Conservation (phyloP, 306 rosid genomes). For the Inga leiocalycina region DNA sequence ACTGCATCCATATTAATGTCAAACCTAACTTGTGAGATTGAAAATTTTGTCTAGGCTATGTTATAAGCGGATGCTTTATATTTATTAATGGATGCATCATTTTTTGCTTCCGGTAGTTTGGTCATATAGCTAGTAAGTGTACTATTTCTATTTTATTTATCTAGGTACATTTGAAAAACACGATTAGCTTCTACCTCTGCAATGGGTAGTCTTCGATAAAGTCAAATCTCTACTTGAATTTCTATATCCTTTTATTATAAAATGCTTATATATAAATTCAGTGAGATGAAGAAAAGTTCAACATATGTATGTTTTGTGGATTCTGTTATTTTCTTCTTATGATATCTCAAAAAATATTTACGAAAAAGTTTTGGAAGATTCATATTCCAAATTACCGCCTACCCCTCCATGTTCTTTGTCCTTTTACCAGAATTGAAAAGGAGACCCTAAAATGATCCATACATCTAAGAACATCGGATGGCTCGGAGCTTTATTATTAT, state of each 20-base stretch:
- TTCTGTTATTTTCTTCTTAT: no score
- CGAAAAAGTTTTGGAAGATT: not conserved
- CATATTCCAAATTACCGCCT: not conserved
- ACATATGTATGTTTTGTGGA: not conserved
- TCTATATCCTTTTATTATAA: not conserved
- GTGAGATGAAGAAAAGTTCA: not conserved
- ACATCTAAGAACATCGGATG: not conserved
- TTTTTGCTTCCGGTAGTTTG: not conserved
- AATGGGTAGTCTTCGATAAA: not conserved
- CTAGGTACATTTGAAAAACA: not conserved
- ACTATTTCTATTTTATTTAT: not conserved
- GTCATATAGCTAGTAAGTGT: not conserved
- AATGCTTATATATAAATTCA: not conserved
- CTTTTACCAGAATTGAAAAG: not conserved
- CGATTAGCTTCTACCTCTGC: not conserved
- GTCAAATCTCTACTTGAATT: not conserved
- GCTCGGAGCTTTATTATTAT: not conserved
- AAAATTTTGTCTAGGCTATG: conserved; percentile 58
- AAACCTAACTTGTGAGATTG: conserved; percentile 38
- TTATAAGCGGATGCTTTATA: conserved; percentile 28
- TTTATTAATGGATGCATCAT: conserved; percentile 28
- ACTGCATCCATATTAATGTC: conserved; percentile 22
- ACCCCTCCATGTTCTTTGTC: not conserved
- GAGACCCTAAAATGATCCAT: not conserved
- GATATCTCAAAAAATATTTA: no score